These are phyloP conservation scores for Cutaneotrichosporon arboriforme DNA, from an alignment of 1,284 basidiomycete genomes.

Conservation along the genomic window DNA sequence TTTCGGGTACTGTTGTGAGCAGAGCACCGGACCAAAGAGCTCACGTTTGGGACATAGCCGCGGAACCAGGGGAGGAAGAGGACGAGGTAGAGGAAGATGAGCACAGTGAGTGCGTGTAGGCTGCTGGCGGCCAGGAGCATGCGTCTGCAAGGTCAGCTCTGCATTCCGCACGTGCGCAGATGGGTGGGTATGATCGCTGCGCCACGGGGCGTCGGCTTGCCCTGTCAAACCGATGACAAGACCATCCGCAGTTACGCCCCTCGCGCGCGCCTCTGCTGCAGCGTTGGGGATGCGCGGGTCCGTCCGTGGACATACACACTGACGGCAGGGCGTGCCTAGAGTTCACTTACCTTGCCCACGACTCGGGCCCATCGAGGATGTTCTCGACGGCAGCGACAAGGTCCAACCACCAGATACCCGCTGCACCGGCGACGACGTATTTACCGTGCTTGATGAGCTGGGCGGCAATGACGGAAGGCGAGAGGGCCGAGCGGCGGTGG, in stretches of 20 bases:
- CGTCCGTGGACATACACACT: not conserved
- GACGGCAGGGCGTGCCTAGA: not conserved
- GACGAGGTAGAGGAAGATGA: slow-evolving; percentile 47
- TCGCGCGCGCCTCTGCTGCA: too few relatives aligned
- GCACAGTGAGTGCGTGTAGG: slow-evolving; percentile 34
- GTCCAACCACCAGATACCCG: slow-evolving; percentile 41
- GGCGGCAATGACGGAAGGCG: slow-evolving; percentile 2
- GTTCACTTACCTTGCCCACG: slow-evolving; percentile 23
- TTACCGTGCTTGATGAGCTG: slow-evolving; percentile 42
- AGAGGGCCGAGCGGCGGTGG: not conserved
- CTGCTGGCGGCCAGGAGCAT: slow-evolving; percentile 9
- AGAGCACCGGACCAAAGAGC: slow-evolving; percentile 2
- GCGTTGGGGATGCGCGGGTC: too few relatives aligned
- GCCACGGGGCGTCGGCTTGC: not conserved
- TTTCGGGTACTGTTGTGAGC: slow-evolving; percentile 37
- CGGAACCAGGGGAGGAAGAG: slow-evolving; percentile 45
- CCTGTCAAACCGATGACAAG: too few relatives aligned
- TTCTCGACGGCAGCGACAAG: slow-evolving; percentile 17
- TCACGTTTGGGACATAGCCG: slow-evolving; percentile 46
- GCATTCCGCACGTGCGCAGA: not conserved
- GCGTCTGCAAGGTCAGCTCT: slow-evolving; percentile 11
- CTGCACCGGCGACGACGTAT: slow-evolving; percentile 37
- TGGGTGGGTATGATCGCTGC: not conserved
- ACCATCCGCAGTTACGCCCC: too few relatives aligned
- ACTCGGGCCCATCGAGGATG: slow-evolving; percentile 17